Evolutionary conservation across 495 filamentous ascomycete genomes (phyloP), one percentile per base, ranked within the genome.

Genomic region (Cetradonia linearis): DNA sequence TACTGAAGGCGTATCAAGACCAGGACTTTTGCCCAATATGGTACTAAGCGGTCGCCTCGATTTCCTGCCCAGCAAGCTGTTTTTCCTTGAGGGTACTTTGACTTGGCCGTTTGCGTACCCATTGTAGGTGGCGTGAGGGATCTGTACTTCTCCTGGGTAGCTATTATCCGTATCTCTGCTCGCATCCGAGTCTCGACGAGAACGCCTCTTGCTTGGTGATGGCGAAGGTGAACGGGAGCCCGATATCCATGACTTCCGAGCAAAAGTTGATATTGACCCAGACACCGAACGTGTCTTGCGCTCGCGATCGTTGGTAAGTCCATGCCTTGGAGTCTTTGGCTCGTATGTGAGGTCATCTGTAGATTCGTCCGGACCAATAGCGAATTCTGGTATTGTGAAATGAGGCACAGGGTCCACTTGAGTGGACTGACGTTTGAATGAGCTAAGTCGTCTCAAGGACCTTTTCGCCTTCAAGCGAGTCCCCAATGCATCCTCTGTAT

Each of bases 191-290:
- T 72, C 40, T 33, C 47, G 56, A 7, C 44, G 34, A 71, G 10
- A 67, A 8, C 42, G 54, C 47, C 67, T 68, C 61, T 74, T 77
- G 2, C 42, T 59, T 30, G 72, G 68, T 18, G 73, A 73, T 16
- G 85, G 83, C 25, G 85, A 83, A 49, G 81, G 75, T 36, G 83
- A 84, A 11, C 78, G 75, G 25, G 85, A 86, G 47, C 71, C 73
- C 10, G 80, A 72, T 16, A 80, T 79, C 85, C 86, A 89, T 48
- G 86, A 83, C 67, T 81, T 81, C 62, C 79, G 80, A 14, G 85
- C 82, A 63, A 88, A 78, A 61, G 75, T 83, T 60, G 82, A 80
- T 66, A 89, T 77, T 31, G 84, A 81, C 46, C 83, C 83, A 6
- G 84, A 83, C 66, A 85, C 79, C 5, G 77, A 75, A 47, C 74